Evolutionary conservation across 2,329 filamentous ascomycete genomes (phyloP).

Genomic region (Graphilbum ipis-grandicollis): DNA sequence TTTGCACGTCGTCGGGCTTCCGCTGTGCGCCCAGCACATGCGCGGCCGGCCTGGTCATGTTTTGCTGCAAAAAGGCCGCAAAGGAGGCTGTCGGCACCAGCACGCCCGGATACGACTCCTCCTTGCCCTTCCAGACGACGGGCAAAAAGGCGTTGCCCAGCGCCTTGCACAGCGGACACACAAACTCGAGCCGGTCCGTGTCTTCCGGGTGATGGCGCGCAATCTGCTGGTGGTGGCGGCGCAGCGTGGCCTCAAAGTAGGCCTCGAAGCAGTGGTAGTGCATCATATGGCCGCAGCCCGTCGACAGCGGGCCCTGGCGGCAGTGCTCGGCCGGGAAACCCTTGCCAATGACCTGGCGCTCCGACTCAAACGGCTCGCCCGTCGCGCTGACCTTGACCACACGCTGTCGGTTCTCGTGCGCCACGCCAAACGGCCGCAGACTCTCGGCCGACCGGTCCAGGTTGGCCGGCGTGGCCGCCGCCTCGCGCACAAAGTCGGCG

Average conservation of each 20-base stretch:
- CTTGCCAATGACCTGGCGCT: slow-evolving; percentile 72
- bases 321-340: slow-evolving; percentile 61
- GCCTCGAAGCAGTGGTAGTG: slow-evolving; percentile 90
- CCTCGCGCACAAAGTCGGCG: slow-evolving; percentile 70
- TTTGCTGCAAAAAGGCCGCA: slow-evolving; percentile 47
- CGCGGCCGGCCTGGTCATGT: slow-evolving; percentile 24
- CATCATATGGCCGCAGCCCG: slow-evolving; percentile 96
- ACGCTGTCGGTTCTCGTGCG: slow-evolving; percentile 65
- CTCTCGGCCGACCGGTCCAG: slow-evolving; percentile 73
- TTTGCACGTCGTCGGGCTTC: slow-evolving; percentile 17
- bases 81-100: slow-evolving; percentile 43
- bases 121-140: slow-evolving; percentile 85
- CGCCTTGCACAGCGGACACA: slow-evolving; percentile 92
- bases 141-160: slow-evolving; percentile 89
- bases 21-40: slow-evolving; percentile 20
- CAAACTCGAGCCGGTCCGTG: slow-evolving; percentile 66
- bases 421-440: slow-evolving; percentile 77
- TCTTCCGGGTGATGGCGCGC: slow-evolving; percentile 85
- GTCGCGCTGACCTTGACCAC: slow-evolving; percentile 60
- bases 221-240: slow-evolving; percentile 82
- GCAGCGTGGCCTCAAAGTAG: slow-evolving; percentile 68
- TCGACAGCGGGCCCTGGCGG: slow-evolving; percentile 62
- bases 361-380: slow-evolving; percentile 53
- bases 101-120: slow-evolving; percentile 65
- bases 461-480: slow-evolving; percentile 56